Evolutionary conservation across 108 stramenopile genomes (phyloP).

Genomic region (Cyclostephanos tholiformis): DNA sequence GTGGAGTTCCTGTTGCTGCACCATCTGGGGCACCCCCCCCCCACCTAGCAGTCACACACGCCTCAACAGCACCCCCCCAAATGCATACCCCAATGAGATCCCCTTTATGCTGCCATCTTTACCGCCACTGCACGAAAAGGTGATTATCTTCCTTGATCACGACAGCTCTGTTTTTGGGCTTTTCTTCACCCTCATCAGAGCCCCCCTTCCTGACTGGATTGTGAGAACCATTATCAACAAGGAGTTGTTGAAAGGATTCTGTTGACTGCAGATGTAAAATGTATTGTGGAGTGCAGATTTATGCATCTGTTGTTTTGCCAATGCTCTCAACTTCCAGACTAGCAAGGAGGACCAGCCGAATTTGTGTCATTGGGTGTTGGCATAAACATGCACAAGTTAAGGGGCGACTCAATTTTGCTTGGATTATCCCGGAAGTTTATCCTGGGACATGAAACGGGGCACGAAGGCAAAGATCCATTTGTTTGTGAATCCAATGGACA

Average conservation of each 20-base stretch:
- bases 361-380: constrained; percentile 17
- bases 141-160: too few species aligned
- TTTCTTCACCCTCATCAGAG: too few species aligned
- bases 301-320: constrained; percentile 22
- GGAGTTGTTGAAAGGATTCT: constrained; percentile 13
- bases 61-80: too few species aligned
- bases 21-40: too few species aligned
- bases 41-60: too few species aligned
- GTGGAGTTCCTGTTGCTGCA: too few species aligned
- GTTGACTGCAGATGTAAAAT: constrained; percentile 24
- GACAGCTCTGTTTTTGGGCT: too few species aligned
- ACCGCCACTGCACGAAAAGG: too few species aligned
- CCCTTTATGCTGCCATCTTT: too few species aligned
- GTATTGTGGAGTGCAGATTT: constrained; percentile 33
- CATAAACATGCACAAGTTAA: constrained; percentile 18
- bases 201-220: too few species aligned
- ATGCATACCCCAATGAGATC: too few species aligned
- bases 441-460: constrained; percentile 21
- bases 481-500: constrained; percentile 29
- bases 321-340: constrained; percentile 7
- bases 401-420: constrained; percentile 20
- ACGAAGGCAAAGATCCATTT: constrained; percentile 44
- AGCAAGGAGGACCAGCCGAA: constrained; percentile 22
- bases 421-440: constrained; percentile 28
- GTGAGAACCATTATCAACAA: too few species aligned